Conservation (phyloP, 352 stramenopile species). For the Phytophthora hybrid region DNA sequence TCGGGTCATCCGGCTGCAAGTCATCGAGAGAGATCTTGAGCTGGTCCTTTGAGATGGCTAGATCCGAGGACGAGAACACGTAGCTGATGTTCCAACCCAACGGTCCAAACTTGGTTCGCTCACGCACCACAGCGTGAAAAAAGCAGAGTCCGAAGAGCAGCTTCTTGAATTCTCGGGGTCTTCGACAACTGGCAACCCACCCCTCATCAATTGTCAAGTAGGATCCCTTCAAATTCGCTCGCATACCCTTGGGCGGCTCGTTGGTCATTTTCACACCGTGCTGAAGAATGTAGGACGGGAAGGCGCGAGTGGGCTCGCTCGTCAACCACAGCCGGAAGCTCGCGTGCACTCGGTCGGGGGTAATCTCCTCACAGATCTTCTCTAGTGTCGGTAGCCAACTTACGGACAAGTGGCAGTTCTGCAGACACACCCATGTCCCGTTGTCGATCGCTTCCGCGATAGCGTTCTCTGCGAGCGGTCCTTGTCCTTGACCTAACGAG, state of each 20-base stretch:
- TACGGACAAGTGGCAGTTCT: slow-evolving; percentile 96
- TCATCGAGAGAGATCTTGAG: slow-evolving; percentile 88
- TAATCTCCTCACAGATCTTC: slow-evolving; percentile 95
- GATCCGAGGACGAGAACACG: slow-evolving; percentile 85
- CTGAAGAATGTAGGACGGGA: slow-evolving; percentile 95
- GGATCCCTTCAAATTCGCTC: slow-evolving; percentile 94
- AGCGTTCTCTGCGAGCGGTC: slow-evolving; percentile 90
- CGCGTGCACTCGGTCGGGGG: slow-evolving; percentile 90
- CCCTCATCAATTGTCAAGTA: slow-evolving; percentile 86
- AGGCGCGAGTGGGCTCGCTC: slow-evolving; percentile 92
- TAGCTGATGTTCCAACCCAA: slow-evolving; percentile 93
- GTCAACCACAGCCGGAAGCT: slow-evolving; percentile 96
- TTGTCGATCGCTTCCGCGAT: slow-evolving; percentile 95
- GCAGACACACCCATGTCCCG: slow-evolving; percentile 95
- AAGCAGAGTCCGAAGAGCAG: slow-evolving; percentile 92
- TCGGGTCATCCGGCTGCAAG: slow-evolving; percentile 59
- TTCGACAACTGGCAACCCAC: slow-evolving; percentile 74
- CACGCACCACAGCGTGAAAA: slow-evolving; percentile 92
- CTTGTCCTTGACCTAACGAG: slow-evolving; percentile 95
- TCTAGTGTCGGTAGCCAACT: slow-evolving; percentile 96
- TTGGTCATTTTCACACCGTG: slow-evolving; percentile 97
- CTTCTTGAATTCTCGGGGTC: slow-evolving; percentile 83
- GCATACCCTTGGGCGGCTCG: slow-evolving; percentile 95
- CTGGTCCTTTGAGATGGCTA: slow-evolving; percentile 89
- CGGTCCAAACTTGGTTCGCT: slow-evolving; percentile 87